These are phyloP conservation scores for Polyporus arcularius DNA, from an alignment of 768 basidiomycete genomes.

Conservation along the genomic window DNA sequence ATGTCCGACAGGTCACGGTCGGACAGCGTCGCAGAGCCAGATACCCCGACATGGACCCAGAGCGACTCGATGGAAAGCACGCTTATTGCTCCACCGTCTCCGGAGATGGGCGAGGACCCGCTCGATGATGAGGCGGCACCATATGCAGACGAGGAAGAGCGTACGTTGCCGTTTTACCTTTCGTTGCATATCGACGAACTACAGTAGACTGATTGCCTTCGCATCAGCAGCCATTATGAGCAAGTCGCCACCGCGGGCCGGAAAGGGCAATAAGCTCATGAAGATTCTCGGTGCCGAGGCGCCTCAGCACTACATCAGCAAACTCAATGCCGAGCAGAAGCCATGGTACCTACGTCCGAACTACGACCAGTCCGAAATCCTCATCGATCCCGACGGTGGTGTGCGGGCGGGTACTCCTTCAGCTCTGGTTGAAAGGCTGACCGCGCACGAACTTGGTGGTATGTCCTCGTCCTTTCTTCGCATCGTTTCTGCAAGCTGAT, in stretches of 20 bases:
- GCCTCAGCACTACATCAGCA: conserved; percentile 46
- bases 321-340: conserved; percentile 42
- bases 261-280: conserved; percentile 57
- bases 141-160: conserved; percentile 27
- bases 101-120: conserved; percentile 4
- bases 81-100: conserved; percentile 9
- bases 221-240: conserved; percentile 12
- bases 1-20: conserved; percentile 20
- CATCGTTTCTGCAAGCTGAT: neutral
- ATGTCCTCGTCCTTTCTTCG: conserved; percentile 27
- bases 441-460: conserved; percentile 89
- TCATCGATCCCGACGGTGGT: conserved; percentile 81
- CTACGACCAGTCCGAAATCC: conserved; percentile 76
- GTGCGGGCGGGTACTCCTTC: conserved; percentile 86
- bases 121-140: conserved; percentile 16
- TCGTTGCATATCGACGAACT: neutral
- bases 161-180: conserved; percentile 8
- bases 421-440: conserved; percentile 87
- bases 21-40: conserved; percentile 19
- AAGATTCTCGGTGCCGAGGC: conserved; percentile 66
- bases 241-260: conserved; percentile 30
- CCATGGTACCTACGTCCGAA: conserved; percentile 90
- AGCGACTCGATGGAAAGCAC: conserved; percentile 11
- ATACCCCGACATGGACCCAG: conserved; percentile 21
- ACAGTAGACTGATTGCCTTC: neutral